Conservation (phyloP, 208 protist genomes). For the Wallacemonas sp. region DNA sequence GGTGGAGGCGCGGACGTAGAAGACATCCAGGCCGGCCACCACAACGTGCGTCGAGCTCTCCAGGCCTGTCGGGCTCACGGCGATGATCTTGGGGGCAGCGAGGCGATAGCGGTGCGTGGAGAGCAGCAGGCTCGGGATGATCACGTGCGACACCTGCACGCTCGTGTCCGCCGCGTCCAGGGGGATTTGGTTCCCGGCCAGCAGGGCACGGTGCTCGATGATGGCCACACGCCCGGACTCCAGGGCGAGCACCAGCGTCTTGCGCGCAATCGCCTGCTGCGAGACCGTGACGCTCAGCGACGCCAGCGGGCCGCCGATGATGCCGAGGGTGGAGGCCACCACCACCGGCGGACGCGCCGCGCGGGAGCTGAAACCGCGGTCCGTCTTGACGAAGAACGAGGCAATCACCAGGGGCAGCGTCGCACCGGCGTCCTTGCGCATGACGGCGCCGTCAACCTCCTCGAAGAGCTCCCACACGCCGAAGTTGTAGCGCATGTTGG, state of each 20-base stretch:
- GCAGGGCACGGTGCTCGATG: constrained; percentile 64
- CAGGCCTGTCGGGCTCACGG: constrained; percentile 72
- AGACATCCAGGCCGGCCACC: constrained; percentile 85
- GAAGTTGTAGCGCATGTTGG: constrained; percentile 80
- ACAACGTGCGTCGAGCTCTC: constrained; percentile 89
- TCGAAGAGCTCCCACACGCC: constrained; percentile 91
- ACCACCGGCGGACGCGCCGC: constrained; percentile 73
- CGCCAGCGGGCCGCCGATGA: constrained; percentile 62
- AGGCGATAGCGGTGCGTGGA: constrained; percentile 76
- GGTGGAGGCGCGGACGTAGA: constrained; percentile 84
- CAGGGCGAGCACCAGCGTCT: constrained; percentile 82
- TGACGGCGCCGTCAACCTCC: constrained; percentile 43
- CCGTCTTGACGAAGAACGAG: constrained; percentile 65
- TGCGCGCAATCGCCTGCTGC: constrained; percentile 71
- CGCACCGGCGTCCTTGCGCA: constrained; percentile 63
- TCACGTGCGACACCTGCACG: constrained; percentile 61
- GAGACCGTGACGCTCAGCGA: constrained; percentile 83
- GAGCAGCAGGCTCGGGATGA: constrained; percentile 59
- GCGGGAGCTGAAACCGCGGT: constrained; percentile 78
- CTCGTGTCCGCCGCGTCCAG: constrained; percentile 39
- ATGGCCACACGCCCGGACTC: constrained; percentile 71
- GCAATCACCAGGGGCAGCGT: constrained; percentile 71
- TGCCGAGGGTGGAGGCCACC: constrained; percentile 59
- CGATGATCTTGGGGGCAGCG: constrained; percentile 50
- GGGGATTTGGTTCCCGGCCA: constrained; percentile 69